Conservation (phyloP, 2,329 filamentous ascomycete genomes). For the Trichophyton simii region DNA sequence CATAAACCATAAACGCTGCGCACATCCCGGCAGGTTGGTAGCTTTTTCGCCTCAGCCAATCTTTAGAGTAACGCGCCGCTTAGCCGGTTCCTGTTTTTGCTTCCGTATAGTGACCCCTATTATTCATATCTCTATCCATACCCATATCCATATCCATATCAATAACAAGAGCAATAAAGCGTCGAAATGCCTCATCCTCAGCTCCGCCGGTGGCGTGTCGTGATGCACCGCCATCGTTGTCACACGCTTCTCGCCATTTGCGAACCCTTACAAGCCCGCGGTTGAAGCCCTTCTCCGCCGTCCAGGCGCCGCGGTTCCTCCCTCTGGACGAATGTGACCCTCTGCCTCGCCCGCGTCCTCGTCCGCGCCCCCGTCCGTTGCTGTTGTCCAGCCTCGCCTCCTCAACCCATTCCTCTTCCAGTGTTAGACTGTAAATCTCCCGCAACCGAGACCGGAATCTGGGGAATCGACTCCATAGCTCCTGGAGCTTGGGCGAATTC, state of each 20-base stretch:
- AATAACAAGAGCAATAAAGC: constrained; percentile 25
- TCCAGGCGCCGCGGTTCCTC: constrained; percentile 26
- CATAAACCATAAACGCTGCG: neutral
- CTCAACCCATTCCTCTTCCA: constrained; percentile 31
- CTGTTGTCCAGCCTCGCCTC: constrained; percentile 16
- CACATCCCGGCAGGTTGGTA: neutral
- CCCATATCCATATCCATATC: constrained; percentile 4
- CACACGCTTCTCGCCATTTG: constrained; percentile 26
- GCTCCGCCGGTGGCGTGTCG: constrained; percentile 17
- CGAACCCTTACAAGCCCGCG: constrained; percentile 29
- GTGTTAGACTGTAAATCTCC: constrained; percentile 31
- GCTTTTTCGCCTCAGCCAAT: neutral
- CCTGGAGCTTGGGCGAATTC: constrained; percentile 24
- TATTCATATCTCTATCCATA: no score
- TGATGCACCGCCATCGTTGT: constrained; percentile 19
- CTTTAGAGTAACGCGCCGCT: neutral
- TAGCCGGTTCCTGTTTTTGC: neutral
- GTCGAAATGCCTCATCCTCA: constrained; percentile 27
- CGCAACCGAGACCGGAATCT: constrained; percentile 28
- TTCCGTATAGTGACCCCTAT: no score
- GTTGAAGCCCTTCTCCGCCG: constrained; percentile 32
- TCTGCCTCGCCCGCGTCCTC: constrained; percentile 16
- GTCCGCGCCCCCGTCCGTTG: constrained; percentile 16
- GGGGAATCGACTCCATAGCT: constrained; percentile 28
- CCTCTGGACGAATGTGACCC: constrained; percentile 15